Evolutionary conservation across 2,329 filamentous ascomycete species (phyloP), one percentile per base, ranked within the genome.

Genomic region (Epichloe bromicola): DNA sequence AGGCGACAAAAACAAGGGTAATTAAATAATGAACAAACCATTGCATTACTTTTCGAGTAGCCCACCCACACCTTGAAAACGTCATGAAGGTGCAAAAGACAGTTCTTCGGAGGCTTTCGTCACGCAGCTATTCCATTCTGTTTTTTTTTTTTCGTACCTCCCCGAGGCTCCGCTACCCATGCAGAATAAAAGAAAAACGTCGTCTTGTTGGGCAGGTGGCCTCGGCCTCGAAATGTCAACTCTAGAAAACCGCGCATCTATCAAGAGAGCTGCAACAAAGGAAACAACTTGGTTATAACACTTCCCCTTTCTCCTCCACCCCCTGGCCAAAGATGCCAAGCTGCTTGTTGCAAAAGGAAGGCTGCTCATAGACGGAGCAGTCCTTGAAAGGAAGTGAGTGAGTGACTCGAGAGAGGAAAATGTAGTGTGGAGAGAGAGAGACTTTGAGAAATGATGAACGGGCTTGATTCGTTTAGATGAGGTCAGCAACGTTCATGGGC

Each of bases 401-500:
- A 58, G 37, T 17, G 38, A 39, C 15, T 54, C 56, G 58, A 49
- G 56, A 56, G 54, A 57, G 52, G 57, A 57, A 54, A 55, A 56
- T 61, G 53, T 56, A 51, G 51, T 57, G 53, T 54, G 53, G 19
- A 57, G 59, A 56, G 54, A 53, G 48, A 50, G 34, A 46, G 19
- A 45, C 2, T 39, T 41, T 7, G 33, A 47, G 8, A 48, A 30
- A n/a, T 15, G 38, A 48, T 23, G 10, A 40, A 41, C 46, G 10
- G 15, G 12, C 14, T 26, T 15, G 23, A 14, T 12, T 8, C n/a
- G 19, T 58, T 81, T 83, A 85, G 71, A 86, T 86, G 62, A 86
- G 80, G 64, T 86, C 82, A 62, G 82, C 82, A 63, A 86, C 82
- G 73, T 86, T 86, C 93, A 98, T 97, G 67, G 93, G 93, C 93